These are phyloP conservation scores for Capsella bursapastoris DNA, from an alignment of 345 rosid genomes.

Conservation along the genomic window DNA sequence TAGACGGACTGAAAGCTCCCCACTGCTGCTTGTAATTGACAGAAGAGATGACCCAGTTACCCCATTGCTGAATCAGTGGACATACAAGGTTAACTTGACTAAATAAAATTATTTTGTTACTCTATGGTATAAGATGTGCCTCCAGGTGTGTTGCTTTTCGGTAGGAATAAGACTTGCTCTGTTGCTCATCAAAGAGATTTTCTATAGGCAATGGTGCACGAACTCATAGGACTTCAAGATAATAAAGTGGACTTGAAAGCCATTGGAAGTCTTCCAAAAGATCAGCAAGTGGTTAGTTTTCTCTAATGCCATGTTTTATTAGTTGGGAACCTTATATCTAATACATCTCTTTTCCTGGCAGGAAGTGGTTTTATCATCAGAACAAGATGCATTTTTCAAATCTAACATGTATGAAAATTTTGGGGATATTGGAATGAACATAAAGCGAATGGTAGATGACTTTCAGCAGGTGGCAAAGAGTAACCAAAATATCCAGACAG, in stretches of 20 bases:
- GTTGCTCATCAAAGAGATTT: constrained; percentile 37
- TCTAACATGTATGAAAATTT: constrained; percentile 92
- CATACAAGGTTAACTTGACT: constrained; percentile 75
- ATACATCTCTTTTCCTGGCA: constrained; percentile 41
- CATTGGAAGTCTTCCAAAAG: constrained; percentile 68
- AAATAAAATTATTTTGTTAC: constrained; percentile 13
- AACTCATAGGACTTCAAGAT: constrained; percentile 87
- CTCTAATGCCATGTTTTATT: constrained; percentile 1
- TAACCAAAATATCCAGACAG: constrained; percentile 92
- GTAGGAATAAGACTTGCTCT: constrained; percentile 32
- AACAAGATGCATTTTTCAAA: constrained; percentile 91
- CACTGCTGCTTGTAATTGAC: constrained; percentile 80
- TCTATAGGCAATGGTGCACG: constrained; percentile 95
- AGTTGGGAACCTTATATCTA: constrained; percentile 26
- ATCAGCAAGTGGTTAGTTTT: constrained; percentile 71
- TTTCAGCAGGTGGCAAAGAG: constrained; percentile 97
- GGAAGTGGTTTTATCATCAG: constrained; percentile 97
- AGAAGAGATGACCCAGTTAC: constrained; percentile 98
- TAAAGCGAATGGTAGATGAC: constrained; percentile 96
- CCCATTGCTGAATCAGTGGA: constrained; percentile 96
- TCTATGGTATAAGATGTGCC: constrained; percentile 30
- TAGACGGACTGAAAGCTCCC: constrained; percentile 90
- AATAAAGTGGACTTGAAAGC: constrained; percentile 90
- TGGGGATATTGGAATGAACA: constrained; percentile 98
- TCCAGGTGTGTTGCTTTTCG: constrained; percentile 18